These are phyloP conservation scores for Oryza punctata DNA, from an alignment of 176 grass and related monocot genomes.

Conservation along the genomic window DNA sequence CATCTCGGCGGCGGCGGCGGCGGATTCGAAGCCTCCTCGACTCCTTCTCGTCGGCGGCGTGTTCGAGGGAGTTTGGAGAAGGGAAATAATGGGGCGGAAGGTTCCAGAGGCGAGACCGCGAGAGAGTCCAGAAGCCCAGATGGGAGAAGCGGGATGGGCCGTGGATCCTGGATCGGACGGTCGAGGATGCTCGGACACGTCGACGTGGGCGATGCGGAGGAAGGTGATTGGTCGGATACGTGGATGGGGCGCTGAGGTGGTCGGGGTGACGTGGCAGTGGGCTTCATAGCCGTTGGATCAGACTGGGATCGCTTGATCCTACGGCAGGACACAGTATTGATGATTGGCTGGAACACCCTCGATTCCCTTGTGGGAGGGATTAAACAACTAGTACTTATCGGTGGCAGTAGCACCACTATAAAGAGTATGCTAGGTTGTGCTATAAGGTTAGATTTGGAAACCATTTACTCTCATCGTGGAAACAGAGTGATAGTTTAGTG, in stretches of 20 bases:
- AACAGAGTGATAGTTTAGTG: no score
- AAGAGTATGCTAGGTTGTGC: no score
- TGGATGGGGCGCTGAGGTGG: conserved; percentile 27
- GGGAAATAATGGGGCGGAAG: conserved; percentile 22
- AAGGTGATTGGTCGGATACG: conserved; percentile 40
- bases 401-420: no score
- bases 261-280: conserved; percentile 19
- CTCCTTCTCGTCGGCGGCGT: not conserved
- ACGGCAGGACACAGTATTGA: not conserved
- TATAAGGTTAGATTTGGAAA: no score
- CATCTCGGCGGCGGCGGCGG: conserved; percentile 38
- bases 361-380: no score
- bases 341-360: no score
- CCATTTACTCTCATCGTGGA: no score
- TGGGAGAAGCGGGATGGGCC: not conserved
- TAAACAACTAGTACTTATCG: no score
- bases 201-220: not conserved
- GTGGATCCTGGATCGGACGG: conserved; percentile 45
- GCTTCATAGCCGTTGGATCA: not conserved
- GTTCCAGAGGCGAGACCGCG: conserved; percentile 22
- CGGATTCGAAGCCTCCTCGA: conserved; percentile 19
- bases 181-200: not conserved
- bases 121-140: not conserved
- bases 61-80: not conserved
- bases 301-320: not conserved